Conservation (phyloP, 805 yeast species). For the Wickerhamiella azymoides region DNA sequence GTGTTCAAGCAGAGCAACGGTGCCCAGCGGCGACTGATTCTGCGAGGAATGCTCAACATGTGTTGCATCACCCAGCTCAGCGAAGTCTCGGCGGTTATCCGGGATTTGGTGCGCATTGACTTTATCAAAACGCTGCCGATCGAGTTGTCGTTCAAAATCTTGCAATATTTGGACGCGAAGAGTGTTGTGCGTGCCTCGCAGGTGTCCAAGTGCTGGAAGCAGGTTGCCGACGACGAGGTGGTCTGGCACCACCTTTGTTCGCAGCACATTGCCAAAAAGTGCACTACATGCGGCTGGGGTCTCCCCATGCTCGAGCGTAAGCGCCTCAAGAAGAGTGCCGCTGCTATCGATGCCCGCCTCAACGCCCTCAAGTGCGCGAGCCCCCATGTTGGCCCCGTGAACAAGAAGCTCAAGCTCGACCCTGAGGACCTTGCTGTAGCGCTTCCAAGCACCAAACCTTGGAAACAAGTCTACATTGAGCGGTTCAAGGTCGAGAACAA, state of each 20-base stretch:
- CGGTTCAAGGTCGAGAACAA: slow-evolving; percentile 82
- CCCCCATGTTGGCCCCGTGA: background rate
- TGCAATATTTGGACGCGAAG: slow-evolving; percentile 82
- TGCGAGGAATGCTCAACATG: slow-evolving; percentile 73
- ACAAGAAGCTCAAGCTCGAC: background rate
- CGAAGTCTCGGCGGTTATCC: slow-evolving; percentile 67
- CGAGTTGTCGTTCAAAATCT: slow-evolving; percentile 70
- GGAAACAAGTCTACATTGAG: slow-evolving; percentile 92
- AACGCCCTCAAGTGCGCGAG: slow-evolving; percentile 9
- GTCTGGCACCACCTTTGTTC: slow-evolving; percentile 99
- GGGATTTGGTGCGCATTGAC: slow-evolving; percentile 71
- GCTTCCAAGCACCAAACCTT: slow-evolving; percentile 46
- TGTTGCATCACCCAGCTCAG: slow-evolving; percentile 94
- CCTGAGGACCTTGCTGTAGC: slow-evolving; percentile 5
- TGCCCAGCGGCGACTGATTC: slow-evolving; percentile 55
- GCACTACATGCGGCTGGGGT: slow-evolving; percentile 99
- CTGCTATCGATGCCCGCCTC: slow-evolving; percentile 21
- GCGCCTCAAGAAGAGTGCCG: slow-evolving; percentile 24
- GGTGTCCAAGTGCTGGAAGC: slow-evolving; percentile 78
- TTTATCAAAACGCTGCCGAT: slow-evolving; percentile 73
- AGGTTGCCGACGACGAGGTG: slow-evolving; percentile 84
- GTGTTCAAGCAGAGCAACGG: slow-evolving; percentile 62
- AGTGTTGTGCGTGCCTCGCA: slow-evolving; percentile 91
- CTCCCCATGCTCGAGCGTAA: slow-evolving; percentile 83
- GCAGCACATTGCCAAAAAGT: slow-evolving; percentile 93